These are phyloP conservation scores for Trichosphaerium sp. DNA, from an alignment of 78 protist genomes.

Conservation along the genomic window DNA sequence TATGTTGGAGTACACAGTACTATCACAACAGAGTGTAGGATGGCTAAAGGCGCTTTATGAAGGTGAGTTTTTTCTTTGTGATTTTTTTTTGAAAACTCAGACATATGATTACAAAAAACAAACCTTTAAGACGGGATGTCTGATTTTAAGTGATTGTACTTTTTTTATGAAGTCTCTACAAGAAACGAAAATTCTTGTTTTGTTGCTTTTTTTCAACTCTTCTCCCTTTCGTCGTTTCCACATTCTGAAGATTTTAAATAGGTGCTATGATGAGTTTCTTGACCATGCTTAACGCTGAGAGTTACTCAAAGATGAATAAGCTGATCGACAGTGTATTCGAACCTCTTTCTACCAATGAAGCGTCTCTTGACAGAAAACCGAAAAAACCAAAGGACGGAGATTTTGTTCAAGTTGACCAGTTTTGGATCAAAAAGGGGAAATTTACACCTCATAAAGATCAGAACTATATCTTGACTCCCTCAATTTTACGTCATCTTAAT, in stretches of 20 bases:
- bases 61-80: slow-evolving; percentile 28
- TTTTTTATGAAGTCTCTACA: too few species aligned
- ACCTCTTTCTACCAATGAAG: too few species aligned
- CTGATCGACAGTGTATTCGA: not conserved
- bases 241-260: not conserved
- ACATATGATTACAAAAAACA: not conserved
- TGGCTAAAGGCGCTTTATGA: slow-evolving; percentile 72
- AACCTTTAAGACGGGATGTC: too few species aligned
- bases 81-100: not conserved
- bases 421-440: slow-evolving; percentile 62
- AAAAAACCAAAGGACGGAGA: slow-evolving; percentile 16
- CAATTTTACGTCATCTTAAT: slow-evolving; percentile 43
- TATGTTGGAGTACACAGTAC: slow-evolving; percentile 51
- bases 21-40: slow-evolving; percentile 50
- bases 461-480: slow-evolving; percentile 51
- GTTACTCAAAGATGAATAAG: not conserved
- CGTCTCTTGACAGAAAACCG: too few species aligned
- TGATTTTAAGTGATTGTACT: too few species aligned
- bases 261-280: slow-evolving; percentile 76
- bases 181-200: too few species aligned
- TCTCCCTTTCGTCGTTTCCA: not conserved
- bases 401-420: slow-evolving; percentile 57
- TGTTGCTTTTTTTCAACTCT: not conserved
- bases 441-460: slow-evolving; percentile 8
- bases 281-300: slow-evolving; percentile 51